Percentiles rank a stretch among this genome's conserved stretches.
Conservation (phyloP, 176 grass and related monocot species). For the Hyparrhenia diplandra region DNA sequence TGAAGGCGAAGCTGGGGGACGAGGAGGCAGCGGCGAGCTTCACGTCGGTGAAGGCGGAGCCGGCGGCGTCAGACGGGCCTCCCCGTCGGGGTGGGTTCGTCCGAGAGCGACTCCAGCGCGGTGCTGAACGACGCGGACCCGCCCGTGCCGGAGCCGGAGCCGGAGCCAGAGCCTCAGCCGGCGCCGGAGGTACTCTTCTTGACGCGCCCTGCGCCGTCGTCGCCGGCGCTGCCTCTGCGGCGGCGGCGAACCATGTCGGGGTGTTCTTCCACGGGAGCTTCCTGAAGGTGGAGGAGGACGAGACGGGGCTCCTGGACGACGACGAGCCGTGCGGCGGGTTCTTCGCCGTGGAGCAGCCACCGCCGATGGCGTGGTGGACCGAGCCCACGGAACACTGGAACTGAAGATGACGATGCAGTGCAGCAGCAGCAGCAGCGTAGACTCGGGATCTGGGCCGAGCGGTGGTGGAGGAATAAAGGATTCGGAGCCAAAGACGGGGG, state of each 20-base stretch:
- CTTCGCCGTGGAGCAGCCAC: constrained; percentile 66
- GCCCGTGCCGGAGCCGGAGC: neutral
- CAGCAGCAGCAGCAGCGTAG: neutral
- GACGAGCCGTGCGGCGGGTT: constrained; percentile 59
- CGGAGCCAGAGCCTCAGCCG: neutral
- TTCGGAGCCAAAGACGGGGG: neutral
- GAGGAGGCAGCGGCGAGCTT: constrained; percentile 48
- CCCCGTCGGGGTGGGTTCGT: constrained; percentile 41
- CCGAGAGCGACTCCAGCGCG: constrained; percentile 75
- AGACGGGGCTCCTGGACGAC: constrained; percentile 54
- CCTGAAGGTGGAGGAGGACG: constrained; percentile 63
- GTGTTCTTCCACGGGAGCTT: constrained; percentile 42
- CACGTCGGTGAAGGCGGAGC: constrained; percentile 74
- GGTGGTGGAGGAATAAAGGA: constrained; percentile 24
- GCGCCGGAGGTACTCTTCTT: constrained; percentile 8
- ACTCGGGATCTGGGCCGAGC: constrained; percentile 1
- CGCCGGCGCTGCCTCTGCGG: neutral
- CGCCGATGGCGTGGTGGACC: constrained; percentile 68
- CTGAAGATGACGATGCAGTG: constrained; percentile 30
- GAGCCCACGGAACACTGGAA: constrained; percentile 53
- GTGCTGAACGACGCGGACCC: constrained; percentile 51
- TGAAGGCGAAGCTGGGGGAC: constrained; percentile 59
- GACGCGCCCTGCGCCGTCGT: neutral
- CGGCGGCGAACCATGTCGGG: constrained; percentile 4
- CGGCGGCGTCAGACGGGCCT: constrained; percentile 33